Evolutionary conservation across 2,329 filamentous ascomycete species (phyloP).

Genomic region (Calycina marina): DNA sequence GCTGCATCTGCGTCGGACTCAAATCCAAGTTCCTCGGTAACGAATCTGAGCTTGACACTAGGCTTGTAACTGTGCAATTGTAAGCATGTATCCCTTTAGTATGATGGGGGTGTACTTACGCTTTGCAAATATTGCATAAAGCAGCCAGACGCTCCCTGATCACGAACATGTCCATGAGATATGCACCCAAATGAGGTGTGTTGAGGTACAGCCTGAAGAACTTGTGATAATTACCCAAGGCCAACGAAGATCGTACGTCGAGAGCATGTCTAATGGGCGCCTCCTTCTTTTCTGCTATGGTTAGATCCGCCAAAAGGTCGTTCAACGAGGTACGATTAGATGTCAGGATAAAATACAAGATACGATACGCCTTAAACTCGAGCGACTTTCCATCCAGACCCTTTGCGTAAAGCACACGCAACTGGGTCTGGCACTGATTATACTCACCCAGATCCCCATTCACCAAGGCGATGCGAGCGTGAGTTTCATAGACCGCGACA

Average conservation of each 20-base stretch:
- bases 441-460: slow-evolving; percentile 99
- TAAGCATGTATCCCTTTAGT: slow-evolving; percentile 29
- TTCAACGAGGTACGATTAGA: slow-evolving; percentile 97
- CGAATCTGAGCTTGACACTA: slow-evolving; percentile 74
- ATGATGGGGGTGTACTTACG: slow-evolving; percentile 45
- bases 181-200: slow-evolving; percentile 92
- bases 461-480: slow-evolving; percentile 92
- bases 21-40: slow-evolving; percentile 93
- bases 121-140: slow-evolving; percentile 83
- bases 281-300: slow-evolving; percentile 84
- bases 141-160: slow-evolving; percentile 83
- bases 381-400: slow-evolving; percentile 77
- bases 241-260: slow-evolving; percentile 78
- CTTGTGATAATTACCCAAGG: slow-evolving; percentile 89
- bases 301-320: slow-evolving; percentile 98
- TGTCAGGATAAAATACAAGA: slow-evolving; percentile 98
- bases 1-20: slow-evolving; percentile 82
- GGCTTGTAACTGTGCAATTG: slow-evolving; percentile 63
- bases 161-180: slow-evolving; percentile 99
- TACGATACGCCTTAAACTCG: slow-evolving; percentile 98
- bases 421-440: slow-evolving; percentile 99
- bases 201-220: slow-evolving; percentile 95
- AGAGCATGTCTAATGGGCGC: slow-evolving; percentile 78
- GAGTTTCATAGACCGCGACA: slow-evolving; percentile 90
- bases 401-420: slow-evolving; percentile 79